phyloP scores from a whole-genome alignment of 108 stramenopile species.

The Skeletonema menzelii region DNA sequence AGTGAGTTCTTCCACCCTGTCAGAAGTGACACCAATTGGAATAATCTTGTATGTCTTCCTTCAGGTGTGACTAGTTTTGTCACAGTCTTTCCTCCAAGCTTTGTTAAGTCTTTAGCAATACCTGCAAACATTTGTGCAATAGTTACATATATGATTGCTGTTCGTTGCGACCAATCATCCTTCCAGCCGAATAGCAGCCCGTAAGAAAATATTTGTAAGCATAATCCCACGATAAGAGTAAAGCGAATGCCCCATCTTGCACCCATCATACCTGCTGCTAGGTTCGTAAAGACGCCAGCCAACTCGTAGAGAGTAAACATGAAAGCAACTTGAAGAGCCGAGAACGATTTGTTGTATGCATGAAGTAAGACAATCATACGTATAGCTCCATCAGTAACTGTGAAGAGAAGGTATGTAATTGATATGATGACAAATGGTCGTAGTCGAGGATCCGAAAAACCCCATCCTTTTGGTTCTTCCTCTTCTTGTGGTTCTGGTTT shows the following conservation, averaged over 20 bases:
- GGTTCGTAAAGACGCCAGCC: constrained; percentile 93
- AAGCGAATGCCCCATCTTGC: constrained; percentile 87
- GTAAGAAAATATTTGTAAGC: constrained; percentile 72
- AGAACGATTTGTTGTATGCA: constrained; percentile 91
- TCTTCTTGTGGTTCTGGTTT: neutral
- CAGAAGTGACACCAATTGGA: constrained; percentile 84
- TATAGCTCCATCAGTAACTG: constrained; percentile 94
- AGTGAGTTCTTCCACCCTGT: constrained; percentile 96
- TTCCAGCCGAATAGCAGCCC: constrained; percentile 82
- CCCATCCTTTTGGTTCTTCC: constrained; percentile 34
- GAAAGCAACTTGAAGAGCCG: constrained; percentile 88
- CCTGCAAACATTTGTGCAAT: constrained; percentile 94
- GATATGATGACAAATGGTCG: constrained; percentile 90
- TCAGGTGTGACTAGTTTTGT: constrained; percentile 94
- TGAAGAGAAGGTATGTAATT: constrained; percentile 90
- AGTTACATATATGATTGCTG: constrained; percentile 86
- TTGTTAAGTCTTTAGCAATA: constrained; percentile 93
- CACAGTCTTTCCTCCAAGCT: constrained; percentile 93
- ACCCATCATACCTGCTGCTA: constrained; percentile 89
- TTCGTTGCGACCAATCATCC: constrained; percentile 64
- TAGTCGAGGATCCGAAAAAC: constrained; percentile 49
- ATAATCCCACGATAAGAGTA: constrained; percentile 76
- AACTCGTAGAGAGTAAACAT: constrained; percentile 96
- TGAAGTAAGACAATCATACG: constrained; percentile 93
- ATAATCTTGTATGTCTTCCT: constrained; percentile 83